A percentile compares a stretch with the other conserved stretches of the same genome.
Conservation (phyloP, 2,329 filamentous ascomycete species). For the Fusarium continuum region DNA sequence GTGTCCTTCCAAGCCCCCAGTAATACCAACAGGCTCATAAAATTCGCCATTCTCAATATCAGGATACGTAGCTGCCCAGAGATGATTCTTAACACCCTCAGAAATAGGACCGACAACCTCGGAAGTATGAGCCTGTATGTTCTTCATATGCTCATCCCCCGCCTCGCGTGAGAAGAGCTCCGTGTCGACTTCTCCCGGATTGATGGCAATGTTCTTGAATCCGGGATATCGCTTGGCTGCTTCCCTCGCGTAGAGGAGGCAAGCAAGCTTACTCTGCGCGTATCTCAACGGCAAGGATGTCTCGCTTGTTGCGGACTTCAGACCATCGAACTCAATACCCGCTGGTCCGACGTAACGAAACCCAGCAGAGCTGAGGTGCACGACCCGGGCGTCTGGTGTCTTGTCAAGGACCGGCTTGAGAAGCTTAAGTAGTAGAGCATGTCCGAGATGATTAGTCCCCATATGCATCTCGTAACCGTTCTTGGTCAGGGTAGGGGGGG, state of each 20-base stretch:
- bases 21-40: slow-evolving; percentile 11
- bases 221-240: not conserved
- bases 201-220: slow-evolving; percentile 5
- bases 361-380: not conserved
- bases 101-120: fast-evolving
- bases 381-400: not conserved
- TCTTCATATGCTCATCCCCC: slow-evolving; percentile 2
- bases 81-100: not conserved
- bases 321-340: not conserved
- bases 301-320: not conserved
- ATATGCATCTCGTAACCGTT: slow-evolving; percentile 15
- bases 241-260: not conserved
- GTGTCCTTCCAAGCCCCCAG: not conserved
- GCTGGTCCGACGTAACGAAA: not conserved
- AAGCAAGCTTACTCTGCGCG: not conserved
- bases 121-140: not conserved
- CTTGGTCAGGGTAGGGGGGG: not conserved
- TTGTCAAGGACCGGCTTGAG: not conserved
- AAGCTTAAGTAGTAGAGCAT: not conserved
- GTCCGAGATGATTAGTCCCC: slow-evolving; percentile 3
- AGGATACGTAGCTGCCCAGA: not conserved
- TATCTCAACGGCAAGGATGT: not conserved
- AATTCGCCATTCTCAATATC: not conserved
- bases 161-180: not conserved
- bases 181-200: not conserved